Base-by-base conservation (phyloP, 441 rosid species). In the Aquilaria agallochum region DNA sequence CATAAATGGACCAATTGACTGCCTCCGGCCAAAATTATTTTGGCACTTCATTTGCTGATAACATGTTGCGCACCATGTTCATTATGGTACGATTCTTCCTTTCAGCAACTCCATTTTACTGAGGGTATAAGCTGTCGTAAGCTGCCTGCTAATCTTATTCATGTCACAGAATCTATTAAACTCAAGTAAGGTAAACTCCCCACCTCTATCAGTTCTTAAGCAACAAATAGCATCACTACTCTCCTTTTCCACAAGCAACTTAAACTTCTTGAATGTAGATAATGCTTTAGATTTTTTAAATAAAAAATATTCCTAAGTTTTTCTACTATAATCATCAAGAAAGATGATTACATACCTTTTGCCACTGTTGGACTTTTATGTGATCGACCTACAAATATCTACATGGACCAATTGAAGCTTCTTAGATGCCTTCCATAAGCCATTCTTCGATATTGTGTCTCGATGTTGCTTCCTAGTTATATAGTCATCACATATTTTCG, bases 1-100 rank as follows among this genome's bases (percentile, higher is more conserved):
- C 40, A 34, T 34, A 34, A 34, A 34, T 2, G 6, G 1, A 4
- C 56, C 56, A 61, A 3, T 61, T 40, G 12, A 50, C 46, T 33
- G 56, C 56, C n/a, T 60, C 55, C 2, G 47, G 8, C 56, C 53
- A 60, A 2, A 60, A 60, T n/a, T 7, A 48, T 2, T 34, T 34
- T 34, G 40, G 40, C 40, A 34, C 0, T 7, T 34, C 5, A 15
- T 15, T 15, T 15, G 15, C 15, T 15, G 15, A 15, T 15, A 15
- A 15, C 15, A 15, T 15, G 15, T 15, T 15, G 15, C 15, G 15
- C 15, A 15, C 15, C 15, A 15, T 15, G 5, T 34, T 34, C 40
- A 3, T 2, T 0, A 34, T 34, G 40, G 64, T 46, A 2, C 15
- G 1, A 10, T 60, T 46, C 13, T 60, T 60, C 5, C 53, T 14